phyloP scores from a whole-genome alignment of 164 flowering plant genomes.

The Umbellularia californica region DNA sequence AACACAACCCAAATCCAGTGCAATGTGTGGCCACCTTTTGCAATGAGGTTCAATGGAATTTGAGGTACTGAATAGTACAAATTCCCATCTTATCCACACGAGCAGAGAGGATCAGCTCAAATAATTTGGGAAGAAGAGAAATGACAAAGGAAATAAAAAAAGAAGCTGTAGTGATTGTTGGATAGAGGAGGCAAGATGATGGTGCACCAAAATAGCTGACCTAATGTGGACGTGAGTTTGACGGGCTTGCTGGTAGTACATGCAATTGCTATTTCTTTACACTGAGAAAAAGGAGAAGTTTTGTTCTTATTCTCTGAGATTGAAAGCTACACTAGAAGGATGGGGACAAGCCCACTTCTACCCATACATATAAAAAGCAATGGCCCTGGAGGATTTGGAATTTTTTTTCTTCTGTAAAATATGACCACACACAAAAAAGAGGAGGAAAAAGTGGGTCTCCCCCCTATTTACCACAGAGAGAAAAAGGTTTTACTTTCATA shows the following conservation, averaged over 20 bases:
- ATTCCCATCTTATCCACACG: background rate
- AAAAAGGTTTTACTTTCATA: too few species aligned
- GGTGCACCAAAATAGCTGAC: conserved; percentile 1
- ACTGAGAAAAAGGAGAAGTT: conserved; percentile 1
- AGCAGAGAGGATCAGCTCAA: background rate
- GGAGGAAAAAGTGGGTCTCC: background rate
- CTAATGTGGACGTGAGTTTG: background rate
- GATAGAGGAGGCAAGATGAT: background rate
- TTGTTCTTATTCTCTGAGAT: background rate
- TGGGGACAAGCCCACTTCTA: background rate
- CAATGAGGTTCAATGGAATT: too few species aligned
- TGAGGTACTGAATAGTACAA: too few species aligned
- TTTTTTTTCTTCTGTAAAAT: too few species aligned
- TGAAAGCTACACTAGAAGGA: conserved; percentile 1
- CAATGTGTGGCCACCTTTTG: too few species aligned
- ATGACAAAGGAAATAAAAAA: background rate
- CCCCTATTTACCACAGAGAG: background rate
- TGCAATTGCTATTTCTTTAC: background rate
- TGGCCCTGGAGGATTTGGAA: background rate
- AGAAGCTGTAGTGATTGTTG: background rate
- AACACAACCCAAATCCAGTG: too few species aligned
- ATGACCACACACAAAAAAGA: background rate
- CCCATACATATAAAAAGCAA: background rate
- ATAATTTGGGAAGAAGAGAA: background rate
- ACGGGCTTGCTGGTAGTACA: background rate